Evolutionary conservation across 2,329 filamentous ascomycete species (phyloP), one percentile per base, ranked within the genome.

Genomic region (Truncatella angustata): DNA sequence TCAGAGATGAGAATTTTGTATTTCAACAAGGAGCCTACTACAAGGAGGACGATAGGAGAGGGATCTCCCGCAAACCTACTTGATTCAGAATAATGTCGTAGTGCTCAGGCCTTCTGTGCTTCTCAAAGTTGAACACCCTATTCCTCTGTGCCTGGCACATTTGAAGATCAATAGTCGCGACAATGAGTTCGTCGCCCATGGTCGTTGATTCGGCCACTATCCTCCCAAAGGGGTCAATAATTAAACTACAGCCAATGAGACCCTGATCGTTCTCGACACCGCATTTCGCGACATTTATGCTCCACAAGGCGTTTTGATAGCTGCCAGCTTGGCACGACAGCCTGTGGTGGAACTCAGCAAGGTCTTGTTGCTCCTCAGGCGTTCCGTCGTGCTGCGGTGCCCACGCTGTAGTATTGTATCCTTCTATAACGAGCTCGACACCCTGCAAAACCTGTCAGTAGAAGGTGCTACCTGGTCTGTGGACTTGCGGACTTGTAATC

Each of bases 281-380:
- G 32, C 74, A 77, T 50, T 78, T 74, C 11, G 74, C 78, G 2
- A 74, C 70, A 36, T 70, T 72, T 51, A 81, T 71, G 16, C 72
- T 75, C 58, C 77, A 81, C 51, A 74, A 77, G 6, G 73, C 72
- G 57, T 81, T 79, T 61, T 77, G 77, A 58, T 81, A 81, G 54
- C 72, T 75, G 45, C 79, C 77, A 1, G 72, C 70, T 60, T 80
- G 76, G 70, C 78, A 76, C 7, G 76, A 73, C 18, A 81, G 64
- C 45, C 72, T 69, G 54, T 80, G 78, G 51, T 81, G 78, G 59
- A 79, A 78, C 7, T 79, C 65, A 0, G 78, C 76, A 56, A 76
- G 65, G 12, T 64, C 64, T 53, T 78, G 72, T 21, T 76, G 74
- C 53, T 78, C 69, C 51, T 73, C 69, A 9, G 56, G 62, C 6